These are phyloP conservation scores for Solanum peruvianum DNA, from an alignment of 257 asterid genomes.

Conservation along the genomic window DNA sequence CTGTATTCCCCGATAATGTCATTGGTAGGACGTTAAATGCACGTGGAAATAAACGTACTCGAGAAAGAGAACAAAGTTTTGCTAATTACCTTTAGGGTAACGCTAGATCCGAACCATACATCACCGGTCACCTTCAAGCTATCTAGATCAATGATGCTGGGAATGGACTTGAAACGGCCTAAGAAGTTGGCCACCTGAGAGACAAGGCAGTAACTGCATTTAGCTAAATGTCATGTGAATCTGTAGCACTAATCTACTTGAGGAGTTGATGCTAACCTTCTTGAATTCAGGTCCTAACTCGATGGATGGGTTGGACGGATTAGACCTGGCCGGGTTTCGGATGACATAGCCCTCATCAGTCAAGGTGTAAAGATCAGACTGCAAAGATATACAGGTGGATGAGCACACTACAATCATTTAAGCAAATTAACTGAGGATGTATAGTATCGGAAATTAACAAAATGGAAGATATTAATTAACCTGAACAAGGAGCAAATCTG, in stretches of 20 bases:
- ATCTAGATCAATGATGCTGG: constrained; percentile 85
- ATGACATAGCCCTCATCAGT: constrained; percentile 73
- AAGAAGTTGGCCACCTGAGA: constrained; percentile 75
- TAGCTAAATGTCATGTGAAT: neutral
- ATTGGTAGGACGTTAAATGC: neutral
- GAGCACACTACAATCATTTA: neutral
- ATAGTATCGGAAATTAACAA: neutral
- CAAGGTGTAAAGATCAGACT: constrained; percentile 96
- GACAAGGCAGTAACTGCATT: neutral
- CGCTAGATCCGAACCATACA: constrained; percentile 77
- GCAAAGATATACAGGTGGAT: constrained; percentile 18
- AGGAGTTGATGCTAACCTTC: constrained; percentile 46
- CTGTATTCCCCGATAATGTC: constrained; percentile 13
- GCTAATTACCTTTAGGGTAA: constrained; percentile 57
- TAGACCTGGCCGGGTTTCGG: constrained; percentile 70
- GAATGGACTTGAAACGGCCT: constrained; percentile 82
- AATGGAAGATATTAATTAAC: constrained; percentile 19
- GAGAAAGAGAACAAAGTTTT: neutral
- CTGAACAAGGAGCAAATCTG: constrained; percentile 95
- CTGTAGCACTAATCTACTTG: neutral
- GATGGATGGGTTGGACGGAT: constrained; percentile 76
- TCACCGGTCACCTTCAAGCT: constrained; percentile 89
- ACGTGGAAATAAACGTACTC: neutral
- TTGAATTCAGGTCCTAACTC: constrained; percentile 98
- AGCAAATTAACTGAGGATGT: neutral